phyloP scores from a whole-genome alignment of 192 early-diverging fungal genomes.

The Coemansia sp. region DNA sequence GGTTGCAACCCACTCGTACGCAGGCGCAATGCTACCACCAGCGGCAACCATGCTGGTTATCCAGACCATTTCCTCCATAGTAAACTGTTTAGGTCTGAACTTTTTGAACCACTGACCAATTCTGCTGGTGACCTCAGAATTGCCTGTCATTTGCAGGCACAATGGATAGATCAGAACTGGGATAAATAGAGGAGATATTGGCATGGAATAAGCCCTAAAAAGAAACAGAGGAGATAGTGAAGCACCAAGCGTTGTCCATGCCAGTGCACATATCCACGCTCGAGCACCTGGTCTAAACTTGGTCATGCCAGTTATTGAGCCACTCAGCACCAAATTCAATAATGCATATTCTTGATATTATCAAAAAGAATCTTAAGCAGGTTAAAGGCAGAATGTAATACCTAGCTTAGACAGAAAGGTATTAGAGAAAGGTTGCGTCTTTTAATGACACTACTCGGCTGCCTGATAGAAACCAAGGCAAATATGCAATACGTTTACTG shows the following conservation, averaged over 20 bases:
- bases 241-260: slow-evolving; percentile 34
- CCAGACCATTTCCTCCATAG: slow-evolving; percentile 46
- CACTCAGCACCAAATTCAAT: neutral
- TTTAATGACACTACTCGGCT: neutral
- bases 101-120: slow-evolving; percentile 5
- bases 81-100: slow-evolving; percentile 14
- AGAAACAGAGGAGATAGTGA: slow-evolving; percentile 45
- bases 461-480: neutral
- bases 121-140: neutral
- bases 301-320: neutral
- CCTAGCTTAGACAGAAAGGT: neutral
- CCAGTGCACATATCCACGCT: slow-evolving; percentile 40
- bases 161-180: slow-evolving; percentile 44
- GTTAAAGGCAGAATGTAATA: neutral
- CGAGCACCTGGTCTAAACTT: slow-evolving; percentile 29
- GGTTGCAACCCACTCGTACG: slow-evolving; percentile 52
- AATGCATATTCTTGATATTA: neutral
- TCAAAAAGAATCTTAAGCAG: neutral
- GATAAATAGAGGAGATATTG: slow-evolving; percentile 40
- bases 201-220: slow-evolving; percentile 49
- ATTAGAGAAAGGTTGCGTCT: neutral
- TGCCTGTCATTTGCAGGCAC: slow-evolving; percentile 16
- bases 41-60: slow-evolving; percentile 50
- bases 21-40: slow-evolving; percentile 49
- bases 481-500: neutral